These are phyloP conservation scores for Clonostachys rosea DNA, from an alignment of 2,329 filamentous ascomycete species.

Conservation along the genomic window DNA sequence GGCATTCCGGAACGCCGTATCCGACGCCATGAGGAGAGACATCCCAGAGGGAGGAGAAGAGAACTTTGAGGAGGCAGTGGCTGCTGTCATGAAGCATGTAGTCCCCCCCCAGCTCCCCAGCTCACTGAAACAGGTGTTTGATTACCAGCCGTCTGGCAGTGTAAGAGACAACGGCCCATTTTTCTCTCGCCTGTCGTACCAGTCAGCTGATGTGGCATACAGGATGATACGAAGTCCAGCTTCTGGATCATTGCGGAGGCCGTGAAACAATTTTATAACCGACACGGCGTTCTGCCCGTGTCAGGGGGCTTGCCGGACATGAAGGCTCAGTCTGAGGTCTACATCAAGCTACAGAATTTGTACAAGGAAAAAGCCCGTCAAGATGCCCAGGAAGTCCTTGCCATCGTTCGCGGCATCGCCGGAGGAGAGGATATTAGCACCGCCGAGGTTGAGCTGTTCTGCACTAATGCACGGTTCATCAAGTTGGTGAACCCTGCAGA, in stretches of 20 bases:
- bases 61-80: constrained; percentile 91
- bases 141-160: constrained; percentile 46
- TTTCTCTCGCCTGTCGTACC: background rate
- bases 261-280: constrained; percentile 69
- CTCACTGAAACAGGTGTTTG: constrained; percentile 73
- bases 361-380: constrained; percentile 84
- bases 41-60: constrained; percentile 87
- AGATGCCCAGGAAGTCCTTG: constrained; percentile 72
- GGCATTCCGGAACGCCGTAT: constrained; percentile 70
- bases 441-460: constrained; percentile 83
- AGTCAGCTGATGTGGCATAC: constrained; percentile 10
- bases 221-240: constrained; percentile 45
- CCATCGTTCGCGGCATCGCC: constrained; percentile 49
- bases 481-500: constrained; percentile 68
- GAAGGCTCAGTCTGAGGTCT: constrained; percentile 90
- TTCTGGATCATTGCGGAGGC: constrained; percentile 92
- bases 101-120: constrained; percentile 63
- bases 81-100: constrained; percentile 84
- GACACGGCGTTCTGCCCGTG: constrained; percentile 71
- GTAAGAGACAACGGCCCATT: constrained; percentile 36
- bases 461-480: constrained; percentile 91
- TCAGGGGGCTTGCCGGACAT: constrained; percentile 91
- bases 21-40: constrained; percentile 60
- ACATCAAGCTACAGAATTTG: constrained; percentile 84
- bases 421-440: constrained; percentile 53